These are phyloP conservation scores for Colletotrichum theobromicola DNA, from an alignment of 2,329 filamentous ascomycete genomes.

Conservation along the genomic window DNA sequence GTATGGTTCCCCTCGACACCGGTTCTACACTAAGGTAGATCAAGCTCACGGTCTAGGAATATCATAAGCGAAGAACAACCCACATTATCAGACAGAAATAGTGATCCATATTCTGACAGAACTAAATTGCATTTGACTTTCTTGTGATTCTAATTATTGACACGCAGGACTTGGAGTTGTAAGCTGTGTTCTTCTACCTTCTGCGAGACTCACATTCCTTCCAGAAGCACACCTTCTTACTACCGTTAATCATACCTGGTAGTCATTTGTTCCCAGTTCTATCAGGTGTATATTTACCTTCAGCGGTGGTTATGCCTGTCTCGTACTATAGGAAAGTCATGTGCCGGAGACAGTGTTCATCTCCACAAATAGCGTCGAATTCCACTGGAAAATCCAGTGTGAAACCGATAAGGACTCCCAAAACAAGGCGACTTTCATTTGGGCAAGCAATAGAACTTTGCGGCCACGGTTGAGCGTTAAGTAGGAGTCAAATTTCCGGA, in stretches of 20 bases:
- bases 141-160: too few species aligned
- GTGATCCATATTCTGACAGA: too few species aligned
- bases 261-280: not conserved
- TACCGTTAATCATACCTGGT: not conserved
- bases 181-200: not conserved
- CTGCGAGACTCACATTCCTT: not conserved
- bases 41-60: too few species aligned
- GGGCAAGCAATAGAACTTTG: not conserved
- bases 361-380: too few species aligned
- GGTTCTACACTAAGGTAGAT: too few species aligned
- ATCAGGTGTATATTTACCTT: not conserved
- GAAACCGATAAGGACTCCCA: not conserved
- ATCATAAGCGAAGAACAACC: too few species aligned
- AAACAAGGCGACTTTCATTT: too few species aligned
- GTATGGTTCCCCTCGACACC: too few species aligned
- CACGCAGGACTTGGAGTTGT: not conserved
- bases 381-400: too few species aligned
- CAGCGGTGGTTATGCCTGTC: not conserved
- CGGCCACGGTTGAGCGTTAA: not conserved
- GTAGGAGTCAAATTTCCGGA: accelerated
- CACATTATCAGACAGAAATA: too few species aligned
- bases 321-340: not conserved
- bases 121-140: too few species aligned
- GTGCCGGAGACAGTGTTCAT: too few species aligned
- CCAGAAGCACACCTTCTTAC: not conserved